These are phyloP conservation scores for Drechslerella stenobrocha DNA, from an alignment of 2,329 filamentous ascomycete species.

Conservation along the genomic window DNA sequence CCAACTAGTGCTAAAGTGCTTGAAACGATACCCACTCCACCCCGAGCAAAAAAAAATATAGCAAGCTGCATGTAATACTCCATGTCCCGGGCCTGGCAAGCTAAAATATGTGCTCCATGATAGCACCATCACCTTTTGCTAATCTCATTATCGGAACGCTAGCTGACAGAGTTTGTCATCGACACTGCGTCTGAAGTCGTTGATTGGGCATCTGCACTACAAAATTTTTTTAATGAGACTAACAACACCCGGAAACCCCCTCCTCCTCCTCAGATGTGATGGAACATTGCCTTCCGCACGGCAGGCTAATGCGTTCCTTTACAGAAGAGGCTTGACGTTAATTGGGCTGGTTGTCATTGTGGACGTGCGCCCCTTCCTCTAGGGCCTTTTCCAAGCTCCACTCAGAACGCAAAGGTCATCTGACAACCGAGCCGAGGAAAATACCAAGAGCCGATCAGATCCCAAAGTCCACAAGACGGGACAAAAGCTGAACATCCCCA, in stretches of 20 bases:
- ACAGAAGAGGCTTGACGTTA: neutral
- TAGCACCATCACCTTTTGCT: too few species aligned
- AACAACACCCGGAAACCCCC: neutral
- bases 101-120: too few species aligned
- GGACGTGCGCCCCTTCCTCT: neutral
- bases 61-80: too few species aligned
- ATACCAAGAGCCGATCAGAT: constrained; percentile 3
- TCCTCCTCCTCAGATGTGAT: neutral
- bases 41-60: too few species aligned
- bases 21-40: too few species aligned
- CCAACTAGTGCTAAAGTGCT: neutral
- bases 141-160: too few species aligned
- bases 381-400: neutral
- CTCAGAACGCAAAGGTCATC: neutral
- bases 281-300: constrained; percentile 9
- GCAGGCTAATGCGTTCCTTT: neutral
- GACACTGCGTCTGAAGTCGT: too few species aligned
- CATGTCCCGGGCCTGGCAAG: too few species aligned
- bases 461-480: neutral
- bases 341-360: constrained; percentile 1
- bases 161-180: too few species aligned
- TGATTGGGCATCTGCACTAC: too few species aligned
- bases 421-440: constrained; percentile 3
- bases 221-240: too few species aligned
- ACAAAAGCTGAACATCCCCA: neutral